Evolutionary conservation across 306 rosid genomes (phyloP), one percentile per base, ranked within the genome.

Genomic region (Herpetospermum pedunculosum): DNA sequence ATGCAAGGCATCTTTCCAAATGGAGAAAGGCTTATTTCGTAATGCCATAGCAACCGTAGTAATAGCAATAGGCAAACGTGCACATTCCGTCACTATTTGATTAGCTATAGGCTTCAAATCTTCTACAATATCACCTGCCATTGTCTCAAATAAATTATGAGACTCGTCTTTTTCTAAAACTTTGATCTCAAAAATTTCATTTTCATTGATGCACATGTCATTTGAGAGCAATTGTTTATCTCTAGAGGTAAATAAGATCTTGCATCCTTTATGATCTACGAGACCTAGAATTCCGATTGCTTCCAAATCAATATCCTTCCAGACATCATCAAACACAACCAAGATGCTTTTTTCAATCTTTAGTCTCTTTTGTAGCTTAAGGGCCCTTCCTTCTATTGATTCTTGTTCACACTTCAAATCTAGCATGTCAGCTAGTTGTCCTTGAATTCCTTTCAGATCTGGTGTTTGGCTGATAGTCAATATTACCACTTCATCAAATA

Each of bases 41-140:
- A 79, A 29, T 1, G 84, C 81, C 26, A 16, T 76, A 34, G 64
- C 86, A 29, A 84, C 52, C 0, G 80, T 80, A n/a, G 58, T 76
- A 48, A 86, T 73, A 0, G 87, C 78, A 75, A 81, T n/a, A 1
- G 89, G 89, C 70, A 85, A 67, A 6, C 77, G 79, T 15, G 74
- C 82, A 50, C 89, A 86, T 62, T 75, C 78, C 2, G 60, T 7
- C 6, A 81, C 76, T 34, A 86, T 75, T 25, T 83, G 44, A 4
- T 1, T 13, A 11, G 78, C 85, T 14, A 75, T 57, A 2, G 13
- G 15, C 0, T 23, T 3, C 0, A 77, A 62, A 5, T 18, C n/a
- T 16, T 53, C 63, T 2, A 29, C 47, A 30, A 26, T 6, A 11
- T 28, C 59, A 6, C 81, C 82, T 0, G 19, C 69, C 4, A 44